phyloP scores from a whole-genome alignment of 2,329 filamentous ascomycete species.

The Claviceps spartinae region DNA sequence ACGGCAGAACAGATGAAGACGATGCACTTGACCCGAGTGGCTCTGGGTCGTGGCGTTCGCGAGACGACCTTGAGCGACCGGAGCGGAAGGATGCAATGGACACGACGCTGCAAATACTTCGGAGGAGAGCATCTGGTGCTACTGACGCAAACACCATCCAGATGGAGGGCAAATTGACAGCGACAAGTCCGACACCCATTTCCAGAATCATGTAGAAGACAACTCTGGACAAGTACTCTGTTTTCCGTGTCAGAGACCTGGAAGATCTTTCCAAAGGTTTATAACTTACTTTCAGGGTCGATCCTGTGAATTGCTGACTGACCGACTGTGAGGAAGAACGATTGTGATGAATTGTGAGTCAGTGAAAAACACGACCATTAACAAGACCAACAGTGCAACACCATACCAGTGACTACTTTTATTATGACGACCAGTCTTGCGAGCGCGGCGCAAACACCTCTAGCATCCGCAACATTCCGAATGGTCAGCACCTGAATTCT shows the following conservation, averaged over 20 bases:
- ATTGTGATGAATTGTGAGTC: background rate
- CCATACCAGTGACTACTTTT: background rate
- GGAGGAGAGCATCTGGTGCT: conserved; percentile 6
- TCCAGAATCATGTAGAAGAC: conserved; percentile 6
- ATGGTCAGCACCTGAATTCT: background rate
- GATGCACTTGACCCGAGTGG: background rate
- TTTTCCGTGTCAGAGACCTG: background rate
- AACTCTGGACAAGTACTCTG: conserved; percentile 2
- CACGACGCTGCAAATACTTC: conserved; percentile 6
- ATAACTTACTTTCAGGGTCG: background rate
- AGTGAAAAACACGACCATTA: background rate
- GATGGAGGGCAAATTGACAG: conserved; percentile 7
- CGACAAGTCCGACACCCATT: conserved; percentile 5
- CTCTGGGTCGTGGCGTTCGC: background rate
- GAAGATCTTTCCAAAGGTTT: background rate
- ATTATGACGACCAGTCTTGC: conserved; percentile 5
- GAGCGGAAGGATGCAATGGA: conserved; percentile 5
- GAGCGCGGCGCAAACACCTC: conserved; percentile 4
- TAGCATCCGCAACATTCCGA: background rate
- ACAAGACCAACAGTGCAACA: too few species aligned
- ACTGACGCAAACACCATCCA: conserved; percentile 6
- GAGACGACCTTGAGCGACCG: background rate
- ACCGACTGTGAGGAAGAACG: background rate
- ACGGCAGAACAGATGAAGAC: background rate
- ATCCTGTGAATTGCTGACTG: background rate